A percentile compares a stretch with the other conserved stretches of the same genome.
Evolutionary conservation across 371 early-diverging fungal genomes (phyloP).

Genomic region (Mucor irregularis): DNA sequence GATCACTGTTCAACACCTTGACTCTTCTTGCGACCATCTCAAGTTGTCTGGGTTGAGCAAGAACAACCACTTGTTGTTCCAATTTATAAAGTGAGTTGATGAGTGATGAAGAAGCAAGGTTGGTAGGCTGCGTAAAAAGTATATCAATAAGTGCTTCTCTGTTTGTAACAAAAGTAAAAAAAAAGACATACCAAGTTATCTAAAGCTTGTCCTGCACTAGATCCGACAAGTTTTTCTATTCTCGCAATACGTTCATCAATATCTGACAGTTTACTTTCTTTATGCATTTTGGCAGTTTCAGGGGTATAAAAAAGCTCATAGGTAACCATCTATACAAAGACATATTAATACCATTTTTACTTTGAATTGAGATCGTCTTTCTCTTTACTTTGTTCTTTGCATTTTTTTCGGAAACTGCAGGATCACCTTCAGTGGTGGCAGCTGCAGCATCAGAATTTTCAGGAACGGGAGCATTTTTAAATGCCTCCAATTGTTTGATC

Average conservation of each 20-base stretch:
- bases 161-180: no score
- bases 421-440: conserved; percentile 17
- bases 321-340: conserved; percentile 54
- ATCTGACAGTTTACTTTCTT: conserved; percentile 61
- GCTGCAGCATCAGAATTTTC: neutral
- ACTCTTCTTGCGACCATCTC: conserved; percentile 75
- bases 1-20: conserved; percentile 67
- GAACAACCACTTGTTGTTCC: conserved; percentile 76
- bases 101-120: conserved; percentile 47
- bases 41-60: conserved; percentile 80
- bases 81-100: conserved; percentile 73
- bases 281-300: conserved; percentile 58
- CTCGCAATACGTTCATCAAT: conserved; percentile 80
- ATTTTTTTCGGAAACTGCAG: conserved; percentile 16
- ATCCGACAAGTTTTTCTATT: conserved; percentile 82
- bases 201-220: conserved; percentile 58
- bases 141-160: no score
- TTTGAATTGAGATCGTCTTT: neutral
- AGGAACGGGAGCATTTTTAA: conserved; percentile 47
- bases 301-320: conserved; percentile 82
- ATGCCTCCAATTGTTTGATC: conserved; percentile 66
- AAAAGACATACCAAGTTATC: conserved; percentile 42
- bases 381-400: no score
- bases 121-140: conserved; percentile 29
- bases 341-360: no score